Conservation (phyloP, 306 rosid species). For the Ormosia semicastrata region DNA sequence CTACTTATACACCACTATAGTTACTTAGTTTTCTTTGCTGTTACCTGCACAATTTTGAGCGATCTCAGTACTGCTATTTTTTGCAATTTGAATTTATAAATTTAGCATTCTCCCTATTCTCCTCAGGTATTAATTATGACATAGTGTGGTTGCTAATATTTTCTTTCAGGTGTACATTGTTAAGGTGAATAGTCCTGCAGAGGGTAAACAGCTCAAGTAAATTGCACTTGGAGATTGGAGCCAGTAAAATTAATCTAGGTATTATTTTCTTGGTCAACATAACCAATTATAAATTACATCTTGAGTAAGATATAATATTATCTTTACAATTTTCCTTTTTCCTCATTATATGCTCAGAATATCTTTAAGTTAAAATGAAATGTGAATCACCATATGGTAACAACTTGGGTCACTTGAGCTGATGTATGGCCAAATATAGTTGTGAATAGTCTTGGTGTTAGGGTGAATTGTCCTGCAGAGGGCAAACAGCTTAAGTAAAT, state of each 20-base stretch:
- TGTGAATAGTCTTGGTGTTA: background rate
- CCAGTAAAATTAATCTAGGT: conserved; percentile 34
- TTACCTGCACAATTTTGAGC: background rate
- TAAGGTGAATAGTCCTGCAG: conserved; percentile 46
- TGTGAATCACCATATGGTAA: background rate
- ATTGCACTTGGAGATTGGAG: conserved; percentile 27
- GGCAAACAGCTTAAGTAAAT: background rate
- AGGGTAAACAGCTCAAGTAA: conserved; percentile 15
- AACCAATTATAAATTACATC: background rate
- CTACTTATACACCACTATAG: background rate
- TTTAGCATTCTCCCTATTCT: background rate
- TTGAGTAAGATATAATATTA: background rate
- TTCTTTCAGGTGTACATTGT: conserved; percentile 57
- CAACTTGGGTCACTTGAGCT: background rate
- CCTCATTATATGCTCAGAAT: background rate
- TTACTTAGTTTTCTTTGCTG: background rate
- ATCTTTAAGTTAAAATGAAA: background rate
- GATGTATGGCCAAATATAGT: background rate
- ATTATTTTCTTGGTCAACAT: background rate
- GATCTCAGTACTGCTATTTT: background rate
- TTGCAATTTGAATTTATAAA: background rate
- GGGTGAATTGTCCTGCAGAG: conserved; percentile 39
- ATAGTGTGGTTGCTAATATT: conserved; percentile 14
- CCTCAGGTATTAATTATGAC: background rate
- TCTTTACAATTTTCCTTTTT: background rate